Base-by-base conservation (phyloP, 345 rosid genomes). In the Hevea brasiliensis region DNA sequence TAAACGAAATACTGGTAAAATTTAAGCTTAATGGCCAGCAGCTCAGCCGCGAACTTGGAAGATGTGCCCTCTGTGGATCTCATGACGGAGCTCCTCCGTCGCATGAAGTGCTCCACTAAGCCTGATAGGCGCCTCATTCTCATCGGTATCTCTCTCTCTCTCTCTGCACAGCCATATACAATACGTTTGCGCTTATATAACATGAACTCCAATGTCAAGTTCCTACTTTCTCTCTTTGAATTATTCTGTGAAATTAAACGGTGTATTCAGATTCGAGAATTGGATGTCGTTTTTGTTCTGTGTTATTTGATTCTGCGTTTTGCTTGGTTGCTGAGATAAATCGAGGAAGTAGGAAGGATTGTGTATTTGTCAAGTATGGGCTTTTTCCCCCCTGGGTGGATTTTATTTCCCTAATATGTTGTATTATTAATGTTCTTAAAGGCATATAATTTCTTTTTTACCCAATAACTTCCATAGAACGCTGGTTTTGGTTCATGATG, bases 81-180 rank as follows among this genome's bases (percentile, higher is more conserved):
- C 80, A 90, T 88, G 95, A 80, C 82, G 29, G 98, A 94, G 87
- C 93, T 94, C 72, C 97, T 94, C 74, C 98, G 95, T 68, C 98
- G 98, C 68, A 80, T 94, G 93, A 89, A 84, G 72, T 94, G 98
- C 80, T 81, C 97, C 66, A 26, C 95, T 75, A 90, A 89, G 56
- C 95, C 98, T 47, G 97, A 94, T 74, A 92, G 89, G 78, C 98
- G 97, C 75, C 93, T 94, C 88, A 84, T 94, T 70, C 90, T 94
- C 86, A 78, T 94, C 47, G 98, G 98, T 68, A 59, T 42, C 41
- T 58, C 51, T 54, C 42, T 18, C n/a, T 56, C 2, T 14, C 3
- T 53, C 18, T 7, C 17, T 6, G 37, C 37, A 32, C 3, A 32
- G 37, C 4, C 37, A 32, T 32, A 32, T 32, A 32, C 37, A 32